These are phyloP conservation scores for Lichtheimia ramosa DNA, from an alignment of 371 early-diverging fungal genomes.

Conservation along the genomic window DNA sequence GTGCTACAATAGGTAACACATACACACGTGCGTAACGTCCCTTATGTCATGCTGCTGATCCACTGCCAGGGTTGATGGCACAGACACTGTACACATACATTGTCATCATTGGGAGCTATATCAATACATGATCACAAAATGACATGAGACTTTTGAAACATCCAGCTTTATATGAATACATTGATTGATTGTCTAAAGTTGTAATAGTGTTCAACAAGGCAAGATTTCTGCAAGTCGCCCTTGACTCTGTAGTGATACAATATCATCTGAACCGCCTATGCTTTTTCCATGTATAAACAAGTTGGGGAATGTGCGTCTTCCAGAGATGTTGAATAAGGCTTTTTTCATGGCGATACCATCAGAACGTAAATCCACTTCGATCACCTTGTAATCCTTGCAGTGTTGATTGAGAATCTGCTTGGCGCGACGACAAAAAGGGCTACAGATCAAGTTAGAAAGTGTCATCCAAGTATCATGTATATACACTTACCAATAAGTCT, in stretches of 20 bases:
- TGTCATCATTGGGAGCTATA: too few species aligned
- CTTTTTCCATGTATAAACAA: conserved; percentile 39
- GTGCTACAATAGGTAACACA: too few species aligned
- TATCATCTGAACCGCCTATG: conserved; percentile 47
- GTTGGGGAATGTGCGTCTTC: conserved; percentile 46
- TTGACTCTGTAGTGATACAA: conserved; percentile 4
- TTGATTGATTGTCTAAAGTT: too few species aligned
- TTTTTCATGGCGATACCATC: conserved; percentile 31
- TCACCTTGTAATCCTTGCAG: conserved; percentile 28
- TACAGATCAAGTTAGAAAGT: conserved; percentile 7
- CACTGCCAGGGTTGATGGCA: too few species aligned
- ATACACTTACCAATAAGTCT: conserved; percentile 57
- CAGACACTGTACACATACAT: too few species aligned
- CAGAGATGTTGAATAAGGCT: conserved; percentile 31
- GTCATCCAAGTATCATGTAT: neutral
- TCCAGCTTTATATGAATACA: too few species aligned
- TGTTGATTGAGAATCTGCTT: conserved; percentile 50
- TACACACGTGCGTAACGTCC: too few species aligned
- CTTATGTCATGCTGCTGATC: too few species aligned
- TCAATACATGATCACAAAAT: too few species aligned
- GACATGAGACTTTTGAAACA: too few species aligned
- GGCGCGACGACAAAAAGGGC: conserved; percentile 53
- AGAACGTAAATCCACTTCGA: conserved; percentile 41
- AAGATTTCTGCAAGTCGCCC: too few species aligned
- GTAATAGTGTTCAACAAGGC: too few species aligned